Conservation (phyloP, 805 yeast genomes). For the Ogataea naganishii region DNA sequence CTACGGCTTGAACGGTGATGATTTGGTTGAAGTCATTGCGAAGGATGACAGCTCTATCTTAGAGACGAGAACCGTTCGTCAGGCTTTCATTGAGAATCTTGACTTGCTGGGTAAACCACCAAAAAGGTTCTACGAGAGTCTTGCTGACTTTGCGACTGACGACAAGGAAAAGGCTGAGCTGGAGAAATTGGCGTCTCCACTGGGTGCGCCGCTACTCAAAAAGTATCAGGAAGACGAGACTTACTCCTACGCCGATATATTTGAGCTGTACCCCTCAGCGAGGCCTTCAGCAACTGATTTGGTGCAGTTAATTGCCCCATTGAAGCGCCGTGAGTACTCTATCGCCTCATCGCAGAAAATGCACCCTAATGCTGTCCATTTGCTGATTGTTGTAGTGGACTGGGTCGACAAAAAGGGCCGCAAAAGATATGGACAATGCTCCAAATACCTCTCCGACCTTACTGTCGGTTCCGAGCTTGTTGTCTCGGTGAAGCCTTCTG, state of each 20-base stretch:
- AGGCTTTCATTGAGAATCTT: conserved; percentile 67
- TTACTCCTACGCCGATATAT: conserved; percentile 71
- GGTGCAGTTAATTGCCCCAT: conserved; percentile 66
- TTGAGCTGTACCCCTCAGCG: conserved; percentile 72
- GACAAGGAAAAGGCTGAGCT: conserved; percentile 56
- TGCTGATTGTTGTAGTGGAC: conserved; percentile 90
- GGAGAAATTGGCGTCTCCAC: conserved; percentile 58
- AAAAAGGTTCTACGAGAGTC: conserved; percentile 82
- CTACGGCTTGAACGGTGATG: conserved; percentile 66
- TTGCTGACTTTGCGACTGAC: conserved; percentile 66
- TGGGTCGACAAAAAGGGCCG: conserved; percentile 87
- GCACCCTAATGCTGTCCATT: conserved; percentile 86
- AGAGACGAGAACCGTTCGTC: conserved; percentile 78
- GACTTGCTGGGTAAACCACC: conserved; percentile 95
- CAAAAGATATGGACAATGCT: conserved; percentile 87
- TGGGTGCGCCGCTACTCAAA: conserved; percentile 81
- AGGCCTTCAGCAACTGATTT: conserved; percentile 68
- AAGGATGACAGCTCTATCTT: conserved; percentile 47
- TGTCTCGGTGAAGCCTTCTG: conserved; percentile 93
- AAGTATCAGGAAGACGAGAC: conserved; percentile 78
- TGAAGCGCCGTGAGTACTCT: conserved; percentile 95
- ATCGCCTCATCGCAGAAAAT: conserved; percentile 93
- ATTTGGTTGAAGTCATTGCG: conserved; percentile 62
- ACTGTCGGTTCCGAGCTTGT: conserved; percentile 76
- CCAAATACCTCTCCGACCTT: conserved; percentile 79